Conservation (phyloP, 2,329 filamentous ascomycete genomes). For the Lomentospora prolificans region DNA sequence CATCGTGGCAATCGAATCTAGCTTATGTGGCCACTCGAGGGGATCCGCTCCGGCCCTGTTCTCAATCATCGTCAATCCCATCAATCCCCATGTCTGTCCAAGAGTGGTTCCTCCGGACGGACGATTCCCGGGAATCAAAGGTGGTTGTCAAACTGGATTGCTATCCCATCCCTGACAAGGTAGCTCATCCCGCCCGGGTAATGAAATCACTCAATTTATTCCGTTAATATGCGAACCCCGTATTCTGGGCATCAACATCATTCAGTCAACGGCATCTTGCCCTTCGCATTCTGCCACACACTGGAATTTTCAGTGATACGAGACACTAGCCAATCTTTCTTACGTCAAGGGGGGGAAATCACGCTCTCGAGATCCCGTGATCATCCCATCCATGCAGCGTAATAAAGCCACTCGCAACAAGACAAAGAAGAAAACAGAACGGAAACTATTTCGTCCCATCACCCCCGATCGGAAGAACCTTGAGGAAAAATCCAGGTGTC, state of each 20-base stretch:
- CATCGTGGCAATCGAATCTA: background rate
- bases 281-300: background rate
- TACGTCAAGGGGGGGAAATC: background rate
- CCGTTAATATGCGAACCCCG: conserved; percentile 2
- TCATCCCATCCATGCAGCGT: conserved; percentile 1
- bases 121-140: background rate
- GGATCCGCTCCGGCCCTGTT: background rate
- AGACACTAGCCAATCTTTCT: background rate
- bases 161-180: background rate
- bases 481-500: too few relatives aligned
- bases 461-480: background rate
- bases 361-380: background rate
- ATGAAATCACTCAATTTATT: conserved; percentile 1
- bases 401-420: background rate
- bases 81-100: background rate
- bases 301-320: background rate
- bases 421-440: background rate
- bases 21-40: background rate
- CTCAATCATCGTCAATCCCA: background rate
- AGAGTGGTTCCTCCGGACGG: background rate
- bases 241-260: background rate
- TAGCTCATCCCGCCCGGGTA: background rate
- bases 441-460: background rate
- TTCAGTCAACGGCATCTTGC: background rate
- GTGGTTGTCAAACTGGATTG: background rate